A percentile compares a stretch with the other conserved stretches of the same genome.
phyloP scores from a whole-genome alignment of 2,329 filamentous ascomycete genomes.

The Penicillium olsonii region DNA sequence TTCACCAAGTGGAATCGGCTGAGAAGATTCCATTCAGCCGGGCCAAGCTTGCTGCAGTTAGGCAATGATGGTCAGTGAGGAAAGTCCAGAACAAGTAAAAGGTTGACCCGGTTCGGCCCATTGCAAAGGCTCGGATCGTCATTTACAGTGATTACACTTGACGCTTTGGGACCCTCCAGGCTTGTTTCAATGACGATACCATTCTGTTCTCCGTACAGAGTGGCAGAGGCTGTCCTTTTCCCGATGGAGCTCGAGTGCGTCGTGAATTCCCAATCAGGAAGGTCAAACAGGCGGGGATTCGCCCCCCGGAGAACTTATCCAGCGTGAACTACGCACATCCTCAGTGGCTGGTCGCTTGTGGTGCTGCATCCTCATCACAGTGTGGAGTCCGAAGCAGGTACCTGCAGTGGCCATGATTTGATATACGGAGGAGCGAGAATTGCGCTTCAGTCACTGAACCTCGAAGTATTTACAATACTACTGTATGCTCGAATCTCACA shows the following conservation, averaged over 20 bases:
- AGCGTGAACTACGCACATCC: not conserved
- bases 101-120: conserved; percentile 5
- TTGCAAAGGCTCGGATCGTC: conserved; percentile 2
- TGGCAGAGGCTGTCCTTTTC: not conserved
- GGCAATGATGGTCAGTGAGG: conserved; percentile 3
- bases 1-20: not conserved
- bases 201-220: too few relatives aligned
- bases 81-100: conserved; percentile 12
- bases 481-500: too few relatives aligned
- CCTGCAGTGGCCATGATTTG: too few relatives aligned
- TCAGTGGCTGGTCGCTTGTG: not conserved
- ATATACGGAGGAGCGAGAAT: too few relatives aligned
- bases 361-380: conserved; percentile 1
- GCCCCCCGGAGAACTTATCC: not conserved
- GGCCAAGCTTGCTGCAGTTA: conserved; percentile 7
- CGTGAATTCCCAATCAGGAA: not conserved
- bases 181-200: not conserved
- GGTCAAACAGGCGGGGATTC: not conserved
- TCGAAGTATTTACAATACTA: too few relatives aligned
- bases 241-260: not conserved
- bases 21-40: conserved; percentile 6
- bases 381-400: not conserved
- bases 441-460: too few relatives aligned
- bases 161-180: not conserved
- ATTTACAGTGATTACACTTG: not conserved